A percentile compares a stretch with the other conserved stretches of the same genome.
phyloP scores from a whole-genome alignment of 1,139 yeast species.

The Suhomyces taliae region DNA sequence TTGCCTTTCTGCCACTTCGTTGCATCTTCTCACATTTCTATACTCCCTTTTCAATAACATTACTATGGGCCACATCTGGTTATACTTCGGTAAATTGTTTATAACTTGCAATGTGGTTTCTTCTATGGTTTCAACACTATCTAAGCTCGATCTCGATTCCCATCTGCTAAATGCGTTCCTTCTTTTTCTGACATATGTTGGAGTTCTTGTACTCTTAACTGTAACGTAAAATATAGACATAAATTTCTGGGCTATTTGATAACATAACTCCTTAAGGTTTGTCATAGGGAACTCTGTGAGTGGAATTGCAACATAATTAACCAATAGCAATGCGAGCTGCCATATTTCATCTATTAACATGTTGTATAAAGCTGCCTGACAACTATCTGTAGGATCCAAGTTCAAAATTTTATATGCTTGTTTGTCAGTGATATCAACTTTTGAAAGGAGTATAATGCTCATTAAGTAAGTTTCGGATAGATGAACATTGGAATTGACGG shows the following conservation, averaged over 20 bases:
- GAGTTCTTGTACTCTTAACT: conserved; percentile 14
- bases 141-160: background rate
- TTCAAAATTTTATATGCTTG: background rate
- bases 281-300: conserved; percentile 21
- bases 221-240: conserved; percentile 23
- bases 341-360: background rate
- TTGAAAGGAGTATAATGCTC: background rate
- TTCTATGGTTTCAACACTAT: conserved; percentile 1
- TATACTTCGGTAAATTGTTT: conserved; percentile 16
- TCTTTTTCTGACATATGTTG: background rate
- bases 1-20: background rate
- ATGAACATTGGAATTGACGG: background rate
- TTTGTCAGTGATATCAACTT: background rate
- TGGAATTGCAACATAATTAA: background rate
- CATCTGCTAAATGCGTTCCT: background rate
- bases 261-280: conserved; percentile 21
- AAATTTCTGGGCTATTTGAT: conserved; percentile 21
- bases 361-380: background rate
- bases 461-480: conserved; percentile 1
- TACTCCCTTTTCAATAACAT: conserved; percentile 21
- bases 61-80: conserved; percentile 28
- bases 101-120: conserved; percentile 1
- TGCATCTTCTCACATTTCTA: background rate
- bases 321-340: background rate
- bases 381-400: background rate